Conservation (phyloP, 1,284 basidiomycete genomes). For the Austroboletus niveus region DNA sequence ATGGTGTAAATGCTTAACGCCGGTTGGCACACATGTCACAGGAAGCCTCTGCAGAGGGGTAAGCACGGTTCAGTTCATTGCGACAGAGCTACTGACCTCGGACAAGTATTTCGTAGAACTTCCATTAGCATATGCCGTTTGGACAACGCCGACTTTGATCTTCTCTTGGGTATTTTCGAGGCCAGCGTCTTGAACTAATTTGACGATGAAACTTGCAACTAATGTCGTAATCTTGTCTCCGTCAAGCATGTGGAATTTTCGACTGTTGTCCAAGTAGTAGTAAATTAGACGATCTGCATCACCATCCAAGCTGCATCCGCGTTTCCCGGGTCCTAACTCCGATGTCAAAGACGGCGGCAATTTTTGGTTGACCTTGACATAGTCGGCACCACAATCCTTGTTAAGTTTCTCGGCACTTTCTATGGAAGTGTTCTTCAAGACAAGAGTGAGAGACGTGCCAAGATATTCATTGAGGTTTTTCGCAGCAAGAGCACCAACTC, state of each 20-base stretch:
- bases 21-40: slow-evolving; percentile 94
- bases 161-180: slow-evolving; percentile 50
- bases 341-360: slow-evolving; percentile 73
- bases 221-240: slow-evolving; percentile 98
- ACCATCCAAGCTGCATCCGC: slow-evolving; percentile 93
- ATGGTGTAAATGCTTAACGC: slow-evolving; percentile 98
- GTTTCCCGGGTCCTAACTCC: slow-evolving; percentile 63
- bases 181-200: slow-evolving; percentile 83
- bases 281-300: slow-evolving; percentile 98
- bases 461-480: slow-evolving; percentile 57
- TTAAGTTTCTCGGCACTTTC: slow-evolving; percentile 78
- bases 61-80: neutral
- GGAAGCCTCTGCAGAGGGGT: slow-evolving; percentile 68
- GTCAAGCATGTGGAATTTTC: slow-evolving; percentile 89
- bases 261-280: slow-evolving; percentile 81
- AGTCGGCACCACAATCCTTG: slow-evolving; percentile 91
- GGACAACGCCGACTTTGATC: slow-evolving; percentile 89
- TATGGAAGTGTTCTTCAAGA: slow-evolving; percentile 68
- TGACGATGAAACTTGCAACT: slow-evolving; percentile 90
- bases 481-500: slow-evolving; percentile 83
- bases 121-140: slow-evolving; percentile 99
- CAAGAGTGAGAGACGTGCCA: slow-evolving; percentile 52
- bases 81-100: slow-evolving; percentile 47
- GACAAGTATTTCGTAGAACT: slow-evolving; percentile 92
- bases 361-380: slow-evolving; percentile 90